Percentiles rank a stretch among this genome's conserved stretches.
These are phyloP conservation scores for Lentinula raphanica DNA, from an alignment of 768 basidiomycete species.

Conservation along the genomic window DNA sequence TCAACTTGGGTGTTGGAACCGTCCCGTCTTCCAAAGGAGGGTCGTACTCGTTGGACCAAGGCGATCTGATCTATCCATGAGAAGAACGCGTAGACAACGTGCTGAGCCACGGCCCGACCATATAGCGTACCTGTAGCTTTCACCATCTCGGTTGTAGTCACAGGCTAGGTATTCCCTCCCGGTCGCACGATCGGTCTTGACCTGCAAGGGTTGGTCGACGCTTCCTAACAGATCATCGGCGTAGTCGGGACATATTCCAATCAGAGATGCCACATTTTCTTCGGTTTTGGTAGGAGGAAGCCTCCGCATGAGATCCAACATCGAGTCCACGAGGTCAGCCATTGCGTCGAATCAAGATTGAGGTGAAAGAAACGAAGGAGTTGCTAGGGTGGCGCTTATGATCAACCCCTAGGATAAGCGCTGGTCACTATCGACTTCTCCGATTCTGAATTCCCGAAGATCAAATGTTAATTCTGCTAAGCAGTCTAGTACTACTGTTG, in stretches of 20 bases:
- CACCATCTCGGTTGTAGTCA: conserved; percentile 90
- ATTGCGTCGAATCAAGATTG: too few relatives aligned
- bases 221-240: conserved; percentile 92
- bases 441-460: too few relatives aligned
- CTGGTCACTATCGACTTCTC: too few relatives aligned
- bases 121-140: conserved; percentile 74
- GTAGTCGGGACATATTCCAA: conserved; percentile 83
- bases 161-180: conserved; percentile 90
- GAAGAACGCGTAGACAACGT: not conserved
- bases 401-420: not conserved
- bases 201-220: conserved; percentile 89
- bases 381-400: not conserved
- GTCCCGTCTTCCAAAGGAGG: conserved; percentile 89
- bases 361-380: not conserved
- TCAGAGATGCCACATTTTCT: conserved; percentile 79
- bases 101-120: not conserved
- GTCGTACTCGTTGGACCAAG: conserved; percentile 97
- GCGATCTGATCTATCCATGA: conserved; percentile 58
- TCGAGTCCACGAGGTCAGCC: conserved; percentile 81
- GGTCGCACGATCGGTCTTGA: conserved; percentile 72
- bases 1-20: conserved; percentile 73
- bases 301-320: conserved; percentile 93
- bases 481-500: too few relatives aligned
- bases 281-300: conserved; percentile 89
- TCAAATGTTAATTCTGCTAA: too few relatives aligned